phyloP scores from a whole-genome alignment of 257 asterid species.

The Dorcoceras hygrometricum region DNA sequence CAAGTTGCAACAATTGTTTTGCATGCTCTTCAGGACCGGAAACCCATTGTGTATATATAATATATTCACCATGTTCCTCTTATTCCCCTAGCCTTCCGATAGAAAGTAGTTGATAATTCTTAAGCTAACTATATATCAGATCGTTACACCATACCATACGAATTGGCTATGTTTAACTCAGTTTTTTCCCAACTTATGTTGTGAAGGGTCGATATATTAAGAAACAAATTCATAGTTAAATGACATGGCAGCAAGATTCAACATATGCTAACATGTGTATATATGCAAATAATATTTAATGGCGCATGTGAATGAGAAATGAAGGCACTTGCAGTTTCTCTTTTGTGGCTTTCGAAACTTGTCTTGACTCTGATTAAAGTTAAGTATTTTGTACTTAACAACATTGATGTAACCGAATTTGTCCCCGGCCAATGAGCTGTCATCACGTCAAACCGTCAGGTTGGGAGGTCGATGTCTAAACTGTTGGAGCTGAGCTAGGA shows the following conservation, averaged over 20 bases:
- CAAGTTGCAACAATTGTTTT: not conserved
- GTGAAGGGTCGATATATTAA: not conserved
- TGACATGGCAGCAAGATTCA: conserved; percentile 3
- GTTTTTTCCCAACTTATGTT: conserved; percentile 4
- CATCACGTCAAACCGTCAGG: too few species aligned
- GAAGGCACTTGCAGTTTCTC: not conserved
- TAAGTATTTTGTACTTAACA: too few species aligned
- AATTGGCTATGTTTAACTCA: not conserved
- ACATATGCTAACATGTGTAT: too few species aligned
- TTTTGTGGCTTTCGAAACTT: not conserved
- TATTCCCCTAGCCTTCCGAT: not conserved
- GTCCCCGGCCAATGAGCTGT: too few species aligned
- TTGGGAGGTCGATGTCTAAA: too few species aligned
- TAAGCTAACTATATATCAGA: conserved; percentile 3
- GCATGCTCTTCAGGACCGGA: conserved; percentile 1
- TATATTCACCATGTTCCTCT: conserved; percentile 10
- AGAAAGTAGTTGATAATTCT: conserved; percentile 2
- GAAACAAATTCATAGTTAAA: too few species aligned
- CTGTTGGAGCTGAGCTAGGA: too few species aligned
- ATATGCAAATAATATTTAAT: not conserved
- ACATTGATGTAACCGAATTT: too few species aligned
- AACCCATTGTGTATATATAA: conserved; percentile 6
- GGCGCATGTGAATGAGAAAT: not conserved
- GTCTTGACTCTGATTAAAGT: too few species aligned
- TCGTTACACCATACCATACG: conserved; percentile 3